A percentile compares a stretch with the other conserved stretches of the same genome.
Evolutionary conservation across 129 eudicot genomes (phyloP).

Genomic region (Pittosporum tobira): DNA sequence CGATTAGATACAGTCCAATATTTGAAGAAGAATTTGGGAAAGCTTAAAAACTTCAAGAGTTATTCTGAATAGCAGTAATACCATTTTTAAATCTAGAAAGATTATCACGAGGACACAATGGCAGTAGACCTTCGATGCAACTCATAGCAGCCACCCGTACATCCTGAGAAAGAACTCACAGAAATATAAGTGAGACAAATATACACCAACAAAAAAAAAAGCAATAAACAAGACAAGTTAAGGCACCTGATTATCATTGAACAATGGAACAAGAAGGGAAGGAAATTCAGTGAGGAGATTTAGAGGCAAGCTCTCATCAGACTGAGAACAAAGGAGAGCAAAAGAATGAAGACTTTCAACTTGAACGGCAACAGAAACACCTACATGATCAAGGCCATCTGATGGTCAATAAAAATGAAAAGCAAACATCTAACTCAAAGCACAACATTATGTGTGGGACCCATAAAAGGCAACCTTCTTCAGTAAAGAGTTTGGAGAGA

Average conservation of each 20-base stretch:
- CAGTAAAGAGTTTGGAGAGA: slow-evolving; percentile 50
- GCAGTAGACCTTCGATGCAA: slow-evolving; percentile 56
- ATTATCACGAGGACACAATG: slow-evolving; percentile 47
- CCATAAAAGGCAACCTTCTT: slow-evolving; percentile 39
- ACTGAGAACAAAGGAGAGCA: slow-evolving; percentile 41
- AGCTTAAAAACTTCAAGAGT: neutral
- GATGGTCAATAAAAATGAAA: neutral
- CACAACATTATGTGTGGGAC: neutral
- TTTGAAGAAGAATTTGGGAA: neutral
- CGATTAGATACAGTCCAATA: slow-evolving; percentile 8
- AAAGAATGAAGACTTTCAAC: slow-evolving; percentile 64
- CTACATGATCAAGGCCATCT: slow-evolving; percentile 27
- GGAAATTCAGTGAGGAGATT: slow-evolving; percentile 56
- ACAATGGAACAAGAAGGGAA: slow-evolving; percentile 59
- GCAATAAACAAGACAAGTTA: neutral
- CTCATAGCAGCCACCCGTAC: slow-evolving; percentile 67
- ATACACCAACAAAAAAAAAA: neutral
- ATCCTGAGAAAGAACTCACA: slow-evolving; percentile 21
- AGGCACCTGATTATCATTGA: slow-evolving; percentile 56
- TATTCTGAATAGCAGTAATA: slow-evolving; percentile 10
- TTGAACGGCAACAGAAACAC: slow-evolving; percentile 50
- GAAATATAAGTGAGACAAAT: slow-evolving; percentile 1
- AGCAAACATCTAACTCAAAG: neutral
- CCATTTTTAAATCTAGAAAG: slow-evolving; percentile 42
- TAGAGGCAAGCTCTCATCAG: slow-evolving; percentile 43